Base-by-base conservation (phyloP, 1,139 yeast species). In the Yamadazyma membranifaciens region DNA sequence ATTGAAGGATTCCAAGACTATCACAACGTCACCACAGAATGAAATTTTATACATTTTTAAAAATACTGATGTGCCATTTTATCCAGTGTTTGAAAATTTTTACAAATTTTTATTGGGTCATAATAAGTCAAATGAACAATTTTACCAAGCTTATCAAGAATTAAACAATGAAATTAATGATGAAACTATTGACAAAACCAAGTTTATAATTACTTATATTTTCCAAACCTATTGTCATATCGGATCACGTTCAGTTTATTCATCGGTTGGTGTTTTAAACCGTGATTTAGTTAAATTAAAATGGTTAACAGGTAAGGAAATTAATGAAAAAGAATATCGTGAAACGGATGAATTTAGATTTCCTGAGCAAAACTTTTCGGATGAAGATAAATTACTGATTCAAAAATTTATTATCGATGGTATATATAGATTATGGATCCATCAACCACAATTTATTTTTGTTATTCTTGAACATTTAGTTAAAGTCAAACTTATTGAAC, bases 221-320 rank as follows among this genome's bases (percentile, higher is more conserved):
- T 73, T 84, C 49, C 91, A 87, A 55, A 73, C 86, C 0, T 73
- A 88, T 42, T 86, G 94, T 36, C 83, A 81, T 54, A 81, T 89
- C 45, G 97, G 98, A 20, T 84, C 88, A 36, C 78, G 98, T 57
- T 89, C 98, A 0, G 75, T 91, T 36, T 87, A 95, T 17, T 95
- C 95, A 43, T 89, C 89, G 32, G 83, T 81, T 40, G 80, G 80
- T 50, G 82, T 86, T 57, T 70, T 88, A 45, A 72, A 75, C 33
- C 75, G 82, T 45, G 76, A 82, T 40, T 63, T 71, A 29, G 71
- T 69, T 34, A 73, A 81, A 42, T 64, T 91, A 48, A 67, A 66
- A 49, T 69, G 55, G 50, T 53, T 69, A 31, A 59, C 69, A 46
- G 77, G 77, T 1, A 49, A 59, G 15, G 47, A 58, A 17, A 59